Base-by-base conservation (phyloP, 345 rosid genomes). In the Citrus unshiu region DNA sequence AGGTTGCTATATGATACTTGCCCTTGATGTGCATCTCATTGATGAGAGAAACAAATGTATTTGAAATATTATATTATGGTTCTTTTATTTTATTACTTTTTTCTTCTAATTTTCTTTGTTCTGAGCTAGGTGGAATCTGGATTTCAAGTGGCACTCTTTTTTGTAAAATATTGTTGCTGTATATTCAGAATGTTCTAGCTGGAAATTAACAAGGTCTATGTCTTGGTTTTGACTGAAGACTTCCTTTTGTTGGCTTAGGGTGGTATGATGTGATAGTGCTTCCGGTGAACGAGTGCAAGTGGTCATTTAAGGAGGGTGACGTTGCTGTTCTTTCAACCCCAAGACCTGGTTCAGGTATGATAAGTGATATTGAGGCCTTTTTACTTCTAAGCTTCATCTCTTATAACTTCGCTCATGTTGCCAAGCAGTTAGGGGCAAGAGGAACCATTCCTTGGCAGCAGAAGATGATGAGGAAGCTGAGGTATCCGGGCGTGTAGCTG, bases 301-400 rank as follows among this genome's bases (percentile, higher is more conserved):
- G 98, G 99, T 77, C 86, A 73, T 94, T 97, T 79, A 97, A 97
- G 89, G 99, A 97, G 90, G 99, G 99, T 61, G 99, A 97, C 79
- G 99, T 97, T 85, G 98, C 95, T 24, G 94, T 94, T 87, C 86
- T 97, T 77, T 97, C 97, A 34, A 85, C 84, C 61, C 97, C 93
- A 51, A 90, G 89, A 78, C 95, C 99, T 70, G 97, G 94, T 57
- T 81, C 92, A 86, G 94, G 96, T 93, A 58, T 76, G 85, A 62
- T 77, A 76, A 69, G 27, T 27, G 65, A 14, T 78, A 10, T 60
- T 65, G 73, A 46, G 54, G 73, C 37, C 35, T 24, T 24, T 4
- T 57, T 40, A 69, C 21, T 67, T 56, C 32, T 72, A 59, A 29
- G 32, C 57, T 59, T 30, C 57, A 63, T 70, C 57, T 27, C 65